Evolutionary conservation across 1,284 basidiomycete genomes (phyloP), one percentile per base, ranked within the genome.

Genomic region (Exobasidium rhododendri): DNA sequence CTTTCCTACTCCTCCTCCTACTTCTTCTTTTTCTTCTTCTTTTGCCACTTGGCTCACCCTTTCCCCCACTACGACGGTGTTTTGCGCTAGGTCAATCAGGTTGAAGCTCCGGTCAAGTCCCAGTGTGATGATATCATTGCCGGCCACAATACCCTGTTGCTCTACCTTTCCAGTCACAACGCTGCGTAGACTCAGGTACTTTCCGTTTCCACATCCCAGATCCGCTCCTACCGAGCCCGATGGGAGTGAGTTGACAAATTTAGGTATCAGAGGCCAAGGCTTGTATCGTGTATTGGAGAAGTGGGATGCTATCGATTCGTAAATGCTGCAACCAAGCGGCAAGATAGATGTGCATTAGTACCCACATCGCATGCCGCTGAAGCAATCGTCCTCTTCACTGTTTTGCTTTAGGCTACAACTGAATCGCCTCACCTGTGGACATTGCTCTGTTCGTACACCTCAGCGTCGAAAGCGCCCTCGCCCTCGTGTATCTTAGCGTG

Each of bases 161-260:
- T 29, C 20, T 28, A 11, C 51, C 4, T 5, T 46, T 35, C 1
- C 20, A 24, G 17, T 44, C 5, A 32, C 58, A 53, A 26, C 17
- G 4, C 55, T 63, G 4, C 73, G 62, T 17, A 79, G 61, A 4
- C 73, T 74, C 0, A 98, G 85, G 80, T 97, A 97, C 84, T 97
- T 97, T 50, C 96, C 96, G 70, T 99, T 99, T 0, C 96, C 96
- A 20, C 92, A 94, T 6, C 96, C 96, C 11, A 92, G 88, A 80
- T 99, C 96, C 14, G 97, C 85, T 4, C 96, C 94, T 24, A 97
- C 81, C 78, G 86, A 89, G 24, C 91, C 89, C 6, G 86, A 81
- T 2, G 90, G 87, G 1, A 97, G 79, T 17, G 84, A 85, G 4
- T 84, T 83, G 40, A 98, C 84, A 78, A 97, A 99, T 20, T 82